Evolutionary conservation across 2,329 filamentous ascomycete genomes (phyloP), one percentile per base, ranked within the genome.

Genomic region (Alternaria atra): DNA sequence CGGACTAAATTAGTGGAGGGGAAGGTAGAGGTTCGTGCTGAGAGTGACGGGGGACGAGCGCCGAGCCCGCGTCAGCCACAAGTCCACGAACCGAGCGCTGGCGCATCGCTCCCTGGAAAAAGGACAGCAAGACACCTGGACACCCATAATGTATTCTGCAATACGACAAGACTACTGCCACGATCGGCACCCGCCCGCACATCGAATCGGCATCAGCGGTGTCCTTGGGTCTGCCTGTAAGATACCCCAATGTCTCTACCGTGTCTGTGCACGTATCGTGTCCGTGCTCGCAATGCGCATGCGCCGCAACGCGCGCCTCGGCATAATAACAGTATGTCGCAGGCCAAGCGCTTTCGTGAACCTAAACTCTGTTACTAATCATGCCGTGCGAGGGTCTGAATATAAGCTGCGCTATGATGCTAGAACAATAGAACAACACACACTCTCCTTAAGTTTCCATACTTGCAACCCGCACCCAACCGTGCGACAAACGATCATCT

Each of bases 41-140:
- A 60, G 61, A 56, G 64, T 59, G 56, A 51, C 42, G 62, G 68
- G 61, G 61, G 55, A 64, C 58, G 56, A 58, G 60, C 64, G 62
- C 67, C 68, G 63, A 65, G 65, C 64, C 67, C 59, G 67, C 64
- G 68, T 72, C 65, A 71, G 70, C 68, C 67, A 69, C 64, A 60
- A 67, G 63, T 43, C 59, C 61, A 59, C 54, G 59, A 64, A 66
- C 64, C 62, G 60, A 68, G 65, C 60, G 55, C 58, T 56, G 66
- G 63, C 64, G 63, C 62, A 55, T 55, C 15, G 42, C 37, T 40
- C 23, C 46, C 44, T 63, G 44, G 60, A 55, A 54, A 55, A 59
- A 58, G n/a, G 47, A 62, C 53, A 62, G 60, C 51, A 55, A 55
- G 55, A 30, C 58, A 63, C 47, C 63, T 52, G 50, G 63, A 67